A percentile compares a stretch with the other conserved stretches of the same genome.
phyloP scores from a whole-genome alignment of 1,284 basidiomycete species.

The Grifola frondosa region DNA sequence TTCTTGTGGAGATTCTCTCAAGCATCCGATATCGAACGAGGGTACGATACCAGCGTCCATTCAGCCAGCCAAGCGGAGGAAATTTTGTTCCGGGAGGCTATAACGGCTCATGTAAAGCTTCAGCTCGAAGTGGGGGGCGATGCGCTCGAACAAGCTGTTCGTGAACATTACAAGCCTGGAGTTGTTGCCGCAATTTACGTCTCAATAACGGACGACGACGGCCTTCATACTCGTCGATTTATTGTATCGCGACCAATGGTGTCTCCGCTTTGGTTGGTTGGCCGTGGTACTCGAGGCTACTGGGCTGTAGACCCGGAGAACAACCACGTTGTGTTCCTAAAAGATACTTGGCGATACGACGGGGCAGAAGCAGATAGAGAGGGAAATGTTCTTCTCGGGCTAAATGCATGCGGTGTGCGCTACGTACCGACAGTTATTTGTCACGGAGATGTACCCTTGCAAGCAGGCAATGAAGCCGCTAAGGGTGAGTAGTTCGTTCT shows the following conservation, averaged over 20 bases:
- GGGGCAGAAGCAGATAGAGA: constrained; percentile 2
- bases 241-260: constrained; percentile 10
- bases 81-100: neutral
- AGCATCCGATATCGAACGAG: neutral
- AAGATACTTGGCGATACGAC: constrained; percentile 11
- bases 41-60: constrained; percentile 4
- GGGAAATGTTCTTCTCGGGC: constrained; percentile 1
- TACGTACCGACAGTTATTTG: constrained; percentile 3
- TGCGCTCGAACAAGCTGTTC: constrained; percentile 1
- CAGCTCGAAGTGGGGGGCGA: neutral
- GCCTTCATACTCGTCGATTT: neutral
- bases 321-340: constrained; percentile 5
- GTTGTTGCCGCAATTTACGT: constrained; percentile 1
- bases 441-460: constrained; percentile 4
- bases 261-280: neutral
- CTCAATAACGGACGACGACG: neutral
- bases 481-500: neutral
- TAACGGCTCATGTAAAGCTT: neutral
- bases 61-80: neutral
- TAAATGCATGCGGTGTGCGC: neutral
- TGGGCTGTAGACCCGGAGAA: constrained; percentile 4
- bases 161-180: constrained; percentile 4
- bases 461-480: neutral
- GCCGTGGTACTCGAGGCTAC: constrained; percentile 7
- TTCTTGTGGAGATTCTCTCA: constrained; percentile 6